phyloP scores from a whole-genome alignment of 306 rosid species.

The Quercus dentata region DNA sequence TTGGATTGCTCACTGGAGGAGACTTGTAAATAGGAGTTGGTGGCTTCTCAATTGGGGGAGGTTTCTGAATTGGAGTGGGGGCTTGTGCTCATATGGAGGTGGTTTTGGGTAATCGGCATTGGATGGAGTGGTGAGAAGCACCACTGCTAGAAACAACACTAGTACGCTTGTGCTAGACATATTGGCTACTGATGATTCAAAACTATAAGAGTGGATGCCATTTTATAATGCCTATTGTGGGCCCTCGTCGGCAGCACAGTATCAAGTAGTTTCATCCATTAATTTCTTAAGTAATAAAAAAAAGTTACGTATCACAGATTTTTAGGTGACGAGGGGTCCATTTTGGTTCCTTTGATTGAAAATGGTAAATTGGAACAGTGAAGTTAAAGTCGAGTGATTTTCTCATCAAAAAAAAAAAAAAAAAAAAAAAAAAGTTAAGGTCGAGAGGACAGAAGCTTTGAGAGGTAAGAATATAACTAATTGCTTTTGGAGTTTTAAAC shows the following conservation, averaged over 20 bases:
- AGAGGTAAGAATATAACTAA: too few relatives aligned
- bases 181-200: neutral
- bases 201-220: neutral
- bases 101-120: neutral
- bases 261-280: too few relatives aligned
- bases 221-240: neutral
- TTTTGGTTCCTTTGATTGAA: too few relatives aligned
- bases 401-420: too few relatives aligned
- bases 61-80: neutral
- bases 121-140: neutral
- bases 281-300: too few relatives aligned
- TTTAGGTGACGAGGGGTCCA: too few relatives aligned
- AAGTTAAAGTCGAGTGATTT: too few relatives aligned
- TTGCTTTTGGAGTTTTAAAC: too few relatives aligned
- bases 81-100: neutral
- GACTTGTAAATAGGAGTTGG: neutral
- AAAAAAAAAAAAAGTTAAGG: too few relatives aligned
- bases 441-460: too few relatives aligned
- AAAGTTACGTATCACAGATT: too few relatives aligned
- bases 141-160: neutral
- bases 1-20: slow-evolving; percentile 1
- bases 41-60: neutral
- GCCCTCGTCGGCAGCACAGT: neutral
- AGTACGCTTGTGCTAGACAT: neutral
- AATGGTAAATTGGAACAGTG: too few relatives aligned